phyloP scores from a whole-genome alignment of 345 rosid species.

The Eucalyptus camaldulensis region DNA sequence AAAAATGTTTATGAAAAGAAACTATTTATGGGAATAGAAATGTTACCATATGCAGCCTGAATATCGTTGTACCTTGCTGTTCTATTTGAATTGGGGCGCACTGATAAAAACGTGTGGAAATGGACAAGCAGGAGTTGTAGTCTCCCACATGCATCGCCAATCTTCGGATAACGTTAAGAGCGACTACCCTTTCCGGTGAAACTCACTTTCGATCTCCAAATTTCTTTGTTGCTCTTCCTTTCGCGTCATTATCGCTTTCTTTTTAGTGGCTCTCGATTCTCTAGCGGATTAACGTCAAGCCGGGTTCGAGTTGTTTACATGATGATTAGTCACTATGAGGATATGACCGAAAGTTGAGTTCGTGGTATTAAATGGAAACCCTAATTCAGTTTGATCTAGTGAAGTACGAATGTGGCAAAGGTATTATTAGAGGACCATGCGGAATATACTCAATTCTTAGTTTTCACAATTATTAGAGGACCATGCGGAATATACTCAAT shows the following conservation, averaged over 20 bases:
- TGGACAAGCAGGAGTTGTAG: not conserved
- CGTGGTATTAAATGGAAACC: not conserved
- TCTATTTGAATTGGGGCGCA: not conserved
- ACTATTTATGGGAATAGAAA: accelerated
- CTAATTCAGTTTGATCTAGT: not conserved
- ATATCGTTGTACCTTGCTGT: not conserved
- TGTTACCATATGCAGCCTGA: accelerated
- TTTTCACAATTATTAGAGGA: not conserved
- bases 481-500: not conserved
- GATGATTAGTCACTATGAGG: not conserved
- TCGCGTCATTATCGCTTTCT: not conserved
- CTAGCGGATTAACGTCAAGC: not conserved
- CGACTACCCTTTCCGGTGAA: not conserved
- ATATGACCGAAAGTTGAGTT: not conserved
- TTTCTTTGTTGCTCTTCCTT: not conserved
- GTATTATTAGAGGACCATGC: not conserved
- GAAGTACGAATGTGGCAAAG: not conserved
- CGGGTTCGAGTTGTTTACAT: not conserved
- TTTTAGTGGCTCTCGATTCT: not conserved
- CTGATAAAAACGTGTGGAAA: not conserved
- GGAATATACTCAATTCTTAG: not conserved
- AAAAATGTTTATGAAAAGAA: accelerated
- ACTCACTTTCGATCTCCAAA: not conserved
- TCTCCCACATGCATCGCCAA: not conserved
- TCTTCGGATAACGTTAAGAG: not conserved